Evolutionary conservation across 768 basidiomycete genomes (phyloP), one percentile per base, ranked within the genome.

Genomic region (Mycena floridula): DNA sequence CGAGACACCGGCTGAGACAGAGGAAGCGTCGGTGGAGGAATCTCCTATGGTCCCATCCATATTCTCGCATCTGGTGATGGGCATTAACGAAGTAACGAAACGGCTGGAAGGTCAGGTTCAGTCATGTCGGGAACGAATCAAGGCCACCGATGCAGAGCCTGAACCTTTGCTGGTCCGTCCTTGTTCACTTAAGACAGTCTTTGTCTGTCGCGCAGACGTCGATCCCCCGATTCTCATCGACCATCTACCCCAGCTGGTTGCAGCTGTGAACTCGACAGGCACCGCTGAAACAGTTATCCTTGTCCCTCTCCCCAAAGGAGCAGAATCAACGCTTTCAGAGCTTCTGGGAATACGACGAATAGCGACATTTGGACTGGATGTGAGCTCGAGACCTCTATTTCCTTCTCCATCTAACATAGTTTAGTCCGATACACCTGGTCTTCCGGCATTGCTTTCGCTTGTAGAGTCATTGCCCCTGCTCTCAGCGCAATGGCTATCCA

Each of bases 1-100:
- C 12, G 16, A 35, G 35, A 21, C 25, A 40, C 3, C 22, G 20
- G 11, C 37, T 16, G 24, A 16, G 38, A 18, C 13, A 16, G 9
- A 16, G 3, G n/a, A 12, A 16, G 38, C 18, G 23, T 12, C 3
- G n/a, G 23, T 16, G 3, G n/a, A 12, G 3, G 5, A 15, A 4
- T 4, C 23, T 39, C 38, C 12, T 35, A 40, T 16, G n/a, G 21
- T 24, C 35, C 79, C 79, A 2, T 28, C 51, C 3, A 57, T 82
- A 25, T 58, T 78, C 18, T 51, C 63, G 8, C 76, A 82, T 56
- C 47, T 84, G 25, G 59, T 68, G 8, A 56, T 82, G 38, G 90
- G 90, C n/a, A 82, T 92, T 48, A 93, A 92, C 54, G 68, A 79
- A 54, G 85, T 92, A 12, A 89, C 89, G 1, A 82, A 77, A 58